phyloP scores from a whole-genome alignment of 75 land plant genomes.

The Selaginella tamariscina region DNA sequence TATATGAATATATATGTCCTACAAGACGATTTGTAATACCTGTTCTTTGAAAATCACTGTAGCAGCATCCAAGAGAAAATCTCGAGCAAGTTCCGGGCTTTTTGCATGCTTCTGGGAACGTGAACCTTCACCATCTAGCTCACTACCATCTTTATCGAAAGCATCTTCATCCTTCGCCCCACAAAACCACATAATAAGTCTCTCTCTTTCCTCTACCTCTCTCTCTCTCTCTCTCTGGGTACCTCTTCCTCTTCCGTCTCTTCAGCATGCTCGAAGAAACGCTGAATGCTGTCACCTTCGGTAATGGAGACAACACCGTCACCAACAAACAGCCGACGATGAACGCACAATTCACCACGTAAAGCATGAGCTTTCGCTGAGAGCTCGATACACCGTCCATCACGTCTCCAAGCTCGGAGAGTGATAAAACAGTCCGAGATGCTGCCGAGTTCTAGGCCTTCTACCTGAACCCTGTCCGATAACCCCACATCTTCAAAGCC shows the following conservation, averaged over 20 bases:
- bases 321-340: constrained; percentile 84
- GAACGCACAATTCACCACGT: constrained; percentile 85
- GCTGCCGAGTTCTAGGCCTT: constrained; percentile 59
- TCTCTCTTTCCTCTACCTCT: background rate
- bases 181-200: background rate
- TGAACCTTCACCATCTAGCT: constrained; percentile 75
- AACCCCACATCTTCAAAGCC: constrained; percentile 94
- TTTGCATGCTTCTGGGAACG: constrained; percentile 98
- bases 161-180: constrained; percentile 77
- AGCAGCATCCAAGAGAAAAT: constrained; percentile 94
- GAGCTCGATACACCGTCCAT: constrained; percentile 80
- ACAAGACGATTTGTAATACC: no score
- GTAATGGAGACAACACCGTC: constrained; percentile 92
- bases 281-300: constrained; percentile 79
- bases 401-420: constrained; percentile 81
- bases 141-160: constrained; percentile 87
- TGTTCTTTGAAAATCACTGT: constrained; percentile 98
- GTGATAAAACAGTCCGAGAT: constrained; percentile 65
- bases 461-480: constrained; percentile 45
- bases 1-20: no score
- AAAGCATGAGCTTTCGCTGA: constrained; percentile 93
- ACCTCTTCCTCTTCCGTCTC: constrained; percentile 99
- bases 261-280: constrained; percentile 98
- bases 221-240: no score
- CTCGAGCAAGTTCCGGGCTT: constrained; percentile 99